Evolutionary conservation across 306 rosid species (phyloP).

Genomic region (Quercus engelmannii): DNA sequence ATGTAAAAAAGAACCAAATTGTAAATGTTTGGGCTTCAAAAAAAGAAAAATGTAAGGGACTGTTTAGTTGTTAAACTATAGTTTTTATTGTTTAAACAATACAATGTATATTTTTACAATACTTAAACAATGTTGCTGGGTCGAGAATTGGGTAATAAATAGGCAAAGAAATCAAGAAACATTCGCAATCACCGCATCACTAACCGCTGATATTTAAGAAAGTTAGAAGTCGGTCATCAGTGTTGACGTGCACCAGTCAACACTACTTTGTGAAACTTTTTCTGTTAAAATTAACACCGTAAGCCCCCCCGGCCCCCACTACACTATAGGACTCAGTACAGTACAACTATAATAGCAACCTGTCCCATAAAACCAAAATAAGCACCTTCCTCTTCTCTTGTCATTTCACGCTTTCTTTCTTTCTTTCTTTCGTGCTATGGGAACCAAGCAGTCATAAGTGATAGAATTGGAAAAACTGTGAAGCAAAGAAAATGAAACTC

Average conservation of each 20-base stretch:
- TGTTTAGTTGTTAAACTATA: too few species aligned
- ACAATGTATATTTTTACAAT: rapidly evolving
- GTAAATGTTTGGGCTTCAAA: background rate
- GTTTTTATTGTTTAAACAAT: too few species aligned
- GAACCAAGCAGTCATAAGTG: background rate
- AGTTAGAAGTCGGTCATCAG: conserved; percentile 1
- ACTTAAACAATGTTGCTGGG: too few species aligned
- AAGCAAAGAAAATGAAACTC: conserved; percentile 22
- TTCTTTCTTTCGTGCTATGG: background rate
- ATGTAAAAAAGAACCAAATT: background rate
- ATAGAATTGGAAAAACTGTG: background rate
- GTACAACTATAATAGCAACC: background rate
- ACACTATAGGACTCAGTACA: background rate
- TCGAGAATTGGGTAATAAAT: background rate
- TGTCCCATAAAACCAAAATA: background rate
- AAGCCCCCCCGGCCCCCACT: conserved; percentile 19
- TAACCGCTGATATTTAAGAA: conserved; percentile 13
- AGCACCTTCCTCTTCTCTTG: background rate
- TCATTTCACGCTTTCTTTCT: background rate
- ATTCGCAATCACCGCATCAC: conserved; percentile 39
- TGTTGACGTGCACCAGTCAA: conserved; percentile 34
- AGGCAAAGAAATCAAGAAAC: background rate
- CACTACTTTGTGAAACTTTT: conserved; percentile 7
- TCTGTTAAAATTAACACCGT: conserved; percentile 41
- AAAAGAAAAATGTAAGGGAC: too few species aligned